These are phyloP conservation scores for Penicillium paxilli DNA, from an alignment of 495 filamentous ascomycete genomes.

Conservation along the genomic window DNA sequence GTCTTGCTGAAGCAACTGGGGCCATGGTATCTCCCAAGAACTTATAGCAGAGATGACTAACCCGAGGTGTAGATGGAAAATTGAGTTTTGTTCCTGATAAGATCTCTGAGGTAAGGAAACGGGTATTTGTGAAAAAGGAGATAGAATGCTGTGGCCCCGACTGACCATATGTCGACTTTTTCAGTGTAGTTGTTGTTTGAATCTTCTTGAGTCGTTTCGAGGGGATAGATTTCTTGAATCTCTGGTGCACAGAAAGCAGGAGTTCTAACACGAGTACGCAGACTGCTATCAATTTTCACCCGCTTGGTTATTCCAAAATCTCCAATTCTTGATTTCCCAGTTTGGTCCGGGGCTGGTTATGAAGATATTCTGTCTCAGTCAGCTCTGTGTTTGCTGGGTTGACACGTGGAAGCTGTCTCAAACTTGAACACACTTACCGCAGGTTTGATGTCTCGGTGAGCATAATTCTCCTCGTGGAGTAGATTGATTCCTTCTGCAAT, in stretches of 20 bases:
- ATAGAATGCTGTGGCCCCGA: slow-evolving; percentile 4
- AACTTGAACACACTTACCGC: no score
- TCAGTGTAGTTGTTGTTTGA: not conserved
- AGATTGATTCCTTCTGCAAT: no score
- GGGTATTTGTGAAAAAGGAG: slow-evolving; percentile 3
- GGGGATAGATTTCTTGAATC: not conserved
- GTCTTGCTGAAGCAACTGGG: no score
- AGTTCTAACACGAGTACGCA: not conserved
- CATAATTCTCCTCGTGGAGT: no score
- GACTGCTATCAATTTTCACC: not conserved
- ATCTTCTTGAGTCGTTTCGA: not conserved
- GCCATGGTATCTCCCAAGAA: no score
- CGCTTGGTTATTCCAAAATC: slow-evolving; percentile 32
- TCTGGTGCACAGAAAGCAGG: slow-evolving; percentile 3
- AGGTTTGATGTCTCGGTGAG: no score
- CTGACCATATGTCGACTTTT: slow-evolving; percentile 9
- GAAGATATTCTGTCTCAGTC: slow-evolving; percentile 20
- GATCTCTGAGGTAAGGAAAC: no score
- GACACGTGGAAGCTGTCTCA: no score
- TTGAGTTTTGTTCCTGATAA: no score
- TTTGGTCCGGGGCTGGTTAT: slow-evolving; percentile 1
- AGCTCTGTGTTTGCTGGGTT: no score
- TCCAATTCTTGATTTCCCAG: slow-evolving; percentile 38
- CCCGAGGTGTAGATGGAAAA: no score
- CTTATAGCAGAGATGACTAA: no score